Base-by-base conservation (phyloP, 768 basidiomycete genomes). In the Rhizopogon roseolus region DNA sequence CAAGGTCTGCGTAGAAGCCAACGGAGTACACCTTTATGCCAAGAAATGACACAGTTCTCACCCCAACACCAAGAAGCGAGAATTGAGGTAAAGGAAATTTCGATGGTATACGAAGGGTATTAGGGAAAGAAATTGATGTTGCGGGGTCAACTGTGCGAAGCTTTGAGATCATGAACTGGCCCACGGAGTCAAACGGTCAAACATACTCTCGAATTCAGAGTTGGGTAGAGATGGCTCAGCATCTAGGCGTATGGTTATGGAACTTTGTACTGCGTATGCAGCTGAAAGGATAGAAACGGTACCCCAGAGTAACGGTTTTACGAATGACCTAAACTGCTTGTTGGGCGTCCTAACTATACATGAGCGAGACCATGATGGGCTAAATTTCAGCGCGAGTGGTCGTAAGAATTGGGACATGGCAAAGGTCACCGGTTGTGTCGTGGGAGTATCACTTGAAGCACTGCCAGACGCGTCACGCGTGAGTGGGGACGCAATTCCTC, bases 1-100 rank as follows among this genome's bases (percentile, higher is more conserved):
- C 62, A 41, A 93, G 71, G 65, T 96, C 92, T 6, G 90, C 88
- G 67, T 96, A 97, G 71, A 97, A 93, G 2, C 81, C 94, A 34
- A 92, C 83, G 10, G 88, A 88, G 70, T 97, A 97, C 14, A 96
- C 93, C 64, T 90, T 84, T 58, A 97, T 81, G 6, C 85, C 79
- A 38, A 96, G 75, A 70, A 97, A 93, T 13, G 92, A 93, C 29
- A 97, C 93, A 0, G 86, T 90, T 48, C 94, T 77, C 38, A 93
- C 91, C 22, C 94, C 94, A 1, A 92, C 73, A 6, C 94, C 94
- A 17, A 97, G 71, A 5, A 96, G 78, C 10, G 82, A 79, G 61
- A 90, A 80, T 2, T 78, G 70, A 8, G 88, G 82, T 6, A 81
- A 68, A 9, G 81, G 78, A 14, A 80, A 68, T 60, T 83, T 87